These are phyloP conservation scores for Quercus lobata DNA, from an alignment of 331 rosid species.

Conservation along the genomic window DNA sequence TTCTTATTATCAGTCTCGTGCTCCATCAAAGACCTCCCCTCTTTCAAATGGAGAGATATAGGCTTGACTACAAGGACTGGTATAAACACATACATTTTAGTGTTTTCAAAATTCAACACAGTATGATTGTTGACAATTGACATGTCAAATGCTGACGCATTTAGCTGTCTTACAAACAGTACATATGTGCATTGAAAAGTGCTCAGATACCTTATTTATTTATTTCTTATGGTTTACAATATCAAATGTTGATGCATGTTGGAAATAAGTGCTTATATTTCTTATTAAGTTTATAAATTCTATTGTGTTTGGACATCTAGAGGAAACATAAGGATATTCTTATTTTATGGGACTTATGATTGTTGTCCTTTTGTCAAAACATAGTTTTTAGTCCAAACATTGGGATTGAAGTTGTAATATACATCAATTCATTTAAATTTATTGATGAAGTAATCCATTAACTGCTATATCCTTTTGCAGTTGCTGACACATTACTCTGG, in stretches of 20 bases:
- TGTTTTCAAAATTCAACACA: no score
- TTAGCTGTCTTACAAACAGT: background rate
- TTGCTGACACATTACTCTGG: constrained; percentile 95
- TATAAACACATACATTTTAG: no score
- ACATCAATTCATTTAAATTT: constrained; percentile 4
- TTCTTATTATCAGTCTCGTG: no score
- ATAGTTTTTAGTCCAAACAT: background rate
- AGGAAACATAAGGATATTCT: background rate
- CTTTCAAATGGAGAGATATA: background rate
- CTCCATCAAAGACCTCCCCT: background rate
- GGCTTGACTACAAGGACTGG: background rate
- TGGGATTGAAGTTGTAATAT: constrained; percentile 10
- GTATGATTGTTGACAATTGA: no score
- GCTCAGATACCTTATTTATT: background rate
- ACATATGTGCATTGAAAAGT: background rate
- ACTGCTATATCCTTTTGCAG: constrained; percentile 41
- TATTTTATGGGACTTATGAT: background rate
- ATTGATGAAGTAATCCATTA: constrained; percentile 20
- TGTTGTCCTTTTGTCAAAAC: background rate
- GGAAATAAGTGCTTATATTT: background rate
- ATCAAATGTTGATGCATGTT: background rate
- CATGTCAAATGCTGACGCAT: no score
- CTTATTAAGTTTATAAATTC: background rate
- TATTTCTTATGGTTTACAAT: background rate
- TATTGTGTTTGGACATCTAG: background rate